A percentile compares a stretch with the other conserved stretches of the same genome.
phyloP scores from a whole-genome alignment of 2,329 filamentous ascomycete species.

The Penicillium sp. region DNA sequence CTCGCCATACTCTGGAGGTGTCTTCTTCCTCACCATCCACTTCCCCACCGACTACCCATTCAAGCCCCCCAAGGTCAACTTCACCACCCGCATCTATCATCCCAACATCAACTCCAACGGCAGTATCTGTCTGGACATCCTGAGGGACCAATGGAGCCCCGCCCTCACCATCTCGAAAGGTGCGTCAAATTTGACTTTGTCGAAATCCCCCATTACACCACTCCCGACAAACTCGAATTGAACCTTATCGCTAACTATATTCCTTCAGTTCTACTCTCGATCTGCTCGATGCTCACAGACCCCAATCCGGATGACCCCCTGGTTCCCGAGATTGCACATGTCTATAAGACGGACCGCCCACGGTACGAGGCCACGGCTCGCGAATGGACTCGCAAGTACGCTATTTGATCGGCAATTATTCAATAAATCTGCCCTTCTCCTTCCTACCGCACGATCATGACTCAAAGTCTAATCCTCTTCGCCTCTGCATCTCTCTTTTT shows the following conservation, averaged over 20 bases:
- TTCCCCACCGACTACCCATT: slow-evolving; percentile 99
- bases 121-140: slow-evolving; percentile 97
- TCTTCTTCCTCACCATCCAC: slow-evolving; percentile 98
- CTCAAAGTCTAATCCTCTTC: slow-evolving; percentile 13
- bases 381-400: slow-evolving; percentile 99
- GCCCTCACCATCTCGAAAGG: slow-evolving; percentile 98
- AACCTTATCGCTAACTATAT: slow-evolving; percentile 17
- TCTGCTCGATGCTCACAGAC: slow-evolving; percentile 99
- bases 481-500: slow-evolving; percentile 25
- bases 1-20: slow-evolving; percentile 95
- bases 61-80: slow-evolving; percentile 99
- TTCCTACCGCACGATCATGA: slow-evolving; percentile 30
- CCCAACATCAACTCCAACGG: slow-evolving; percentile 99
- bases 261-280: slow-evolving; percentile 82
- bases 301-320: slow-evolving; percentile 98
- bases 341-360: slow-evolving; percentile 98
- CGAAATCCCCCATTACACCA: not conserved
- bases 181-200: slow-evolving; percentile 47
- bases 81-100: slow-evolving; percentile 99
- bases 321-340: slow-evolving; percentile 97
- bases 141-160: slow-evolving; percentile 98
- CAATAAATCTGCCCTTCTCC: slow-evolving; percentile 32
- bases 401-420: slow-evolving; percentile 66
- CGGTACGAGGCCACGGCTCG: slow-evolving; percentile 95
- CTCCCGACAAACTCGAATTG: not conserved